Percentiles rank a stretch among this genome's conserved stretches.
Evolutionary conservation across 441 rosid genomes (phyloP).

Genomic region (Adansonia rubrostipa): DNA sequence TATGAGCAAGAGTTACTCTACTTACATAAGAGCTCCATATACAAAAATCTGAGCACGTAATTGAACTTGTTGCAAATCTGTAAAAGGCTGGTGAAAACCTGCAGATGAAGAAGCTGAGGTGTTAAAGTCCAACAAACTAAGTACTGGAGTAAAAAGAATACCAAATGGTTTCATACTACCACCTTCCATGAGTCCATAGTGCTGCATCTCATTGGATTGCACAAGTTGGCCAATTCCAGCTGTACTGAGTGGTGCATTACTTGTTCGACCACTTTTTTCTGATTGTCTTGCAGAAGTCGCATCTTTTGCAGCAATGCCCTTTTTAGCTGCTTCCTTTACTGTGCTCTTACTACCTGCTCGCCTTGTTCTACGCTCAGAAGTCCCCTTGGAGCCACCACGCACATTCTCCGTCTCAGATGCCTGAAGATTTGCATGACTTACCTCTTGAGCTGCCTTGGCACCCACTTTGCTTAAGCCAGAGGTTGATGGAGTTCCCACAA

Average conservation of each 20-base stretch:
- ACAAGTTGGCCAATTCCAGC: slow-evolving; percentile 41
- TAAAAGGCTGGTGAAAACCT: slow-evolving; percentile 87
- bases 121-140: slow-evolving; percentile 77
- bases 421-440: slow-evolving; percentile 47
- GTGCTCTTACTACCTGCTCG: slow-evolving; percentile 61
- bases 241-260: slow-evolving; percentile 46
- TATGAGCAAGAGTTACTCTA: not conserved
- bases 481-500: slow-evolving; percentile 60
- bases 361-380: slow-evolving; percentile 76
- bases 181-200: slow-evolving; percentile 49
- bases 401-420: slow-evolving; percentile 41
- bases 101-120: slow-evolving; percentile 54
- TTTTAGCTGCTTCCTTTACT: slow-evolving; percentile 66
- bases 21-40: slow-evolving; percentile 96
- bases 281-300: slow-evolving; percentile 44
- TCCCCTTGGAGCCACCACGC: slow-evolving; percentile 51
- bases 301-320: slow-evolving; percentile 52
- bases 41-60: slow-evolving; percentile 99
- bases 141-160: slow-evolving; percentile 48
- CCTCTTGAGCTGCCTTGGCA: slow-evolving; percentile 45
- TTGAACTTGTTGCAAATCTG: slow-evolving; percentile 97
- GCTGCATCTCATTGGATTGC: slow-evolving; percentile 64
- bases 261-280: slow-evolving; percentile 56
- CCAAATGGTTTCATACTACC: slow-evolving; percentile 55
- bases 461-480: slow-evolving; percentile 49